Base-by-base conservation (phyloP, 1,284 basidiomycete species). In the Ceratobasidium sp. region DNA sequence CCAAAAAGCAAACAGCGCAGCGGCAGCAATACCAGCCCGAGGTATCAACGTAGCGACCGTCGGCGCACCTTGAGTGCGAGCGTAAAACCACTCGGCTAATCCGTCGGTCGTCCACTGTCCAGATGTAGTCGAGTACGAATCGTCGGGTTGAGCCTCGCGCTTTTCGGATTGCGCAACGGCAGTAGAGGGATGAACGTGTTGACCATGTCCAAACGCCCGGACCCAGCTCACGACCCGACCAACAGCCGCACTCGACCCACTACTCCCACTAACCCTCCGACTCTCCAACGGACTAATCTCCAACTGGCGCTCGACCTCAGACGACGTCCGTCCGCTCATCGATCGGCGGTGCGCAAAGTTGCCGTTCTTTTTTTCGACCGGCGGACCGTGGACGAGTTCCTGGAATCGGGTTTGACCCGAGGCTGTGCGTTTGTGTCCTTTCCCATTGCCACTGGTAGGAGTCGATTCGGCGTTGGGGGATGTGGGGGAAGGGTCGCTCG, bases 11-110 rank as follows among this genome's bases (percentile, higher is more conserved):
- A 95, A 85, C 33, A 96, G 87, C 26, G 95, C 83, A 0, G 93
- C 91, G 10, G 95, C 84, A 49, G 87, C 89, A 61, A 97, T 86
- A 12, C 90, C 94, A 40, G 93, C 94, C 79, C 95, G 90, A 40
- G 95, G 95, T n/a, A 95, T 86, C 56, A 96, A 88, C 28, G 94
- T 88, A 9, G 90, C 88, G 49, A 95, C 89, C 0, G 93, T 94
- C 1, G 95, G 93, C 53, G 92, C 83, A 83, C 95, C 94, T 86
- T 96, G 95, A 0, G 94, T 90, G 81, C 94, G 91, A 82, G 90
- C 90, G 87, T 91, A 94, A 82, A 89, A 93, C 6, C 91, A 91
- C 85, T 96, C 95, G 9, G 95, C 92, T 68, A 85, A 42, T 20
- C 71, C 80, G 63, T 80, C 78, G 23, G 66, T 53, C 90, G 56